Conservation (phyloP, 2,329 filamentous ascomycete species). For the Pseudogymnoascus sp. region DNA sequence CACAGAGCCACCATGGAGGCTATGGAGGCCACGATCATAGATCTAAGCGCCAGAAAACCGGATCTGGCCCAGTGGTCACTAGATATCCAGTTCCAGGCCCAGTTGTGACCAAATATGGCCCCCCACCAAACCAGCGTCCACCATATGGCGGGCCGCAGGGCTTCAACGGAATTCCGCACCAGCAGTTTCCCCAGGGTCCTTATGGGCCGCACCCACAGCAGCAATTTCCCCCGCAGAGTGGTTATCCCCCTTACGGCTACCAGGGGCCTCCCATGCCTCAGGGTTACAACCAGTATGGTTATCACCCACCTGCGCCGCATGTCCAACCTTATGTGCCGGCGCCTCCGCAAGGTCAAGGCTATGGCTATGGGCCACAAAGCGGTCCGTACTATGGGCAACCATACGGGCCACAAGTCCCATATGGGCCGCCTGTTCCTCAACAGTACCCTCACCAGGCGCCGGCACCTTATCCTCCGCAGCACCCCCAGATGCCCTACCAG, state of each 20-base stretch:
- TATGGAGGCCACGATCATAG: constrained; percentile 13
- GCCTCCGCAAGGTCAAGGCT: not conserved
- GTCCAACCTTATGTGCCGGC: not conserved
- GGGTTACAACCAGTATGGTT: not conserved
- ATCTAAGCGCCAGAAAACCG: constrained; percentile 26
- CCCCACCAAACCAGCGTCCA: constrained; percentile 13
- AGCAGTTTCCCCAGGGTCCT: not conserved
- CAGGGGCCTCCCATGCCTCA: not conserved
- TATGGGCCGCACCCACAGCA: constrained; percentile 21
- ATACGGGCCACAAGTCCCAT: constrained; percentile 13
- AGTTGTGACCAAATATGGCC: constrained; percentile 16
- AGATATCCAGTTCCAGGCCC: constrained; percentile 16
- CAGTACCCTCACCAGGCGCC: constrained; percentile 17
- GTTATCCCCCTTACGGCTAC: not conserved
- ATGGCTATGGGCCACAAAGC: not conserved
- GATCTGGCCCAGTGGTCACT: constrained; percentile 18
- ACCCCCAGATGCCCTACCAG: constrained; percentile 15
- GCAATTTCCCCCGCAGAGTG: constrained; percentile 20
- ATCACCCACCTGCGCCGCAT: constrained; percentile 1
- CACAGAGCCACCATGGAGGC: not conserved
- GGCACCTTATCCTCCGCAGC: constrained; percentile 17
- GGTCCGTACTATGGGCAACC: constrained; percentile 14
- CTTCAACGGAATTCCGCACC: not conserved
- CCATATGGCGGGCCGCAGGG: not conserved
- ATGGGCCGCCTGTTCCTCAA: constrained; percentile 17